Percentiles rank a stretch among this genome's conserved stretches.
Evolutionary conservation across 306 rosid species (phyloP).

Genomic region (Trifolium repens): DNA sequence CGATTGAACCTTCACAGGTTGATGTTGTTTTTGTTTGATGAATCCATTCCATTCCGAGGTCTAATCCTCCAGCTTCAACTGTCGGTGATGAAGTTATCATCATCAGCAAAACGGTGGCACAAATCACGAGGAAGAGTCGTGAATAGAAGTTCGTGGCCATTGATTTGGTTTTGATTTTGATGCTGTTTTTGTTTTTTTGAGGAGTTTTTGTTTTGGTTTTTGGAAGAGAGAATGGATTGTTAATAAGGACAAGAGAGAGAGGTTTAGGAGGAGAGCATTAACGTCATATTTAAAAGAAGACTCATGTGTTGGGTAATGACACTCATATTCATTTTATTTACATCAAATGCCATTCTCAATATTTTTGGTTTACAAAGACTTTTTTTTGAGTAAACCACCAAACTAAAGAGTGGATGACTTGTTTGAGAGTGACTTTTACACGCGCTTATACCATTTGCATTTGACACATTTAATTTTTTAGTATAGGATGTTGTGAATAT

Average conservation of each 20-base stretch:
- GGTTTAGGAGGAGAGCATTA: background rate
- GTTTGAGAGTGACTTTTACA: no score
- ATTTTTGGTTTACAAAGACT: no score
- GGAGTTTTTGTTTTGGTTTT: constrained; percentile 17
- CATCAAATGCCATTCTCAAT: background rate
- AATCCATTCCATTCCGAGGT: constrained; percentile 52
- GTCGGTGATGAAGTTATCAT: constrained; percentile 45
- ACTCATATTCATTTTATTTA: background rate
- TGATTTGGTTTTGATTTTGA: constrained; percentile 5
- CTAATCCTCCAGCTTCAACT: constrained; percentile 51
- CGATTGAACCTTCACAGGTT: constrained; percentile 64
- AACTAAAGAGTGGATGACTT: no score
- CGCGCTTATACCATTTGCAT: no score
- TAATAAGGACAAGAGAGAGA: background rate
- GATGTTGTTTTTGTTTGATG: constrained; percentile 38
- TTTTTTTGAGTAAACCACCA: no score
- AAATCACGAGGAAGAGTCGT: constrained; percentile 53
- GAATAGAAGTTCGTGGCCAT: constrained; percentile 55
- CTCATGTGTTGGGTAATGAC: background rate
- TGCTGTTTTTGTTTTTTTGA: background rate
- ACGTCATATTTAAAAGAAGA: background rate
- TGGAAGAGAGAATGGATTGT: background rate
- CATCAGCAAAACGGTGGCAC: constrained; percentile 48
- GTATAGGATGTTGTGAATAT: no score
- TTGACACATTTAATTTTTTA: no score